phyloP scores from a whole-genome alignment of 2,329 filamentous ascomycete genomes.

The Pseudopyricularia cyperi region DNA sequence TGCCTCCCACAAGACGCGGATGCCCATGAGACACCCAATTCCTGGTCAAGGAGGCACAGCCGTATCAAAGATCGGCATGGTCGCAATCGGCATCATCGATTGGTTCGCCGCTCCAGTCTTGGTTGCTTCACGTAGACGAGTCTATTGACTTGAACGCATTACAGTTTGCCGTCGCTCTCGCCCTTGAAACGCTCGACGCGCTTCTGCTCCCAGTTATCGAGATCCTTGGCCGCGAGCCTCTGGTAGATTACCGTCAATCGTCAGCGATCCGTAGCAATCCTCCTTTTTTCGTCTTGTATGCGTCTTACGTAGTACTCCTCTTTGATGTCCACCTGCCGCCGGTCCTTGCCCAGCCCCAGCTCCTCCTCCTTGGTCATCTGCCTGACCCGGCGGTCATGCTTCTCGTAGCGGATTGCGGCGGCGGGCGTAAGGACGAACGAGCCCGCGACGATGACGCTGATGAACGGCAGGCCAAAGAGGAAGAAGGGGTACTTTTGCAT shows the following conservation, averaged over 20 bases:
- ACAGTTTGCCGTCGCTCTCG: slow-evolving; percentile 75
- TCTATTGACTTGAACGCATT: slow-evolving; percentile 10
- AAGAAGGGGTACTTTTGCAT: slow-evolving; percentile 76
- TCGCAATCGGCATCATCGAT: no score
- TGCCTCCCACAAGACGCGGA: no score
- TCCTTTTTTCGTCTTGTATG: no score
- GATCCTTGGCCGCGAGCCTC: slow-evolving; percentile 74
- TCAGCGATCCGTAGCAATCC: background rate
- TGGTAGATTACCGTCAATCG: slow-evolving; percentile 19
- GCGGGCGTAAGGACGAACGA: slow-evolving; percentile 93
- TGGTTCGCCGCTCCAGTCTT: no score
- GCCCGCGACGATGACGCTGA: slow-evolving; percentile 77
- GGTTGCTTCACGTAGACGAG: no score
- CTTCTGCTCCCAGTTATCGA: slow-evolving; percentile 96
- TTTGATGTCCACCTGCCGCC: slow-evolving; percentile 62
- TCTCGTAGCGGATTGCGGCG: slow-evolving; percentile 86
- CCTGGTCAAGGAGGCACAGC: no score
- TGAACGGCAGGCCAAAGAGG: slow-evolving; percentile 87
- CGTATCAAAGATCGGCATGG: no score
- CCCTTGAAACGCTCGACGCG: slow-evolving; percentile 80
- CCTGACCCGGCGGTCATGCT: slow-evolving; percentile 78
- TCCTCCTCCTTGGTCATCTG: slow-evolving; percentile 79
- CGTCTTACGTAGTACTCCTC: slow-evolving; percentile 72
- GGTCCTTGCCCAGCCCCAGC: slow-evolving; percentile 61
- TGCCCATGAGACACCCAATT: no score